Evolutionary conservation across 495 filamentous ascomycete species (phyloP), one percentile per base, ranked within the genome.

Genomic region (Penicillium egyptiacum): DNA sequence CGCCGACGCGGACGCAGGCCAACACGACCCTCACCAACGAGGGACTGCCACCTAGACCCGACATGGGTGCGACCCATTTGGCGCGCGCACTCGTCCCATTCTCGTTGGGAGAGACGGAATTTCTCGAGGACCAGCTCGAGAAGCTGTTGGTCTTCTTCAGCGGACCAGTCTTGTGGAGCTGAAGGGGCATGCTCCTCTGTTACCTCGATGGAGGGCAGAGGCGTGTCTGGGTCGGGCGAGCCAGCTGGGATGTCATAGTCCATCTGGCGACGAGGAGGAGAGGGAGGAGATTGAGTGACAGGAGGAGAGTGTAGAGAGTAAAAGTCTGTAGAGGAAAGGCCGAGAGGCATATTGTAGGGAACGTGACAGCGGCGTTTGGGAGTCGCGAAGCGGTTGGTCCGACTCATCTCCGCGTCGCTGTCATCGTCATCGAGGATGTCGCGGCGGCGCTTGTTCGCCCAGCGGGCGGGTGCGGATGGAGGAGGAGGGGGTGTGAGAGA

Each of bases 81-180:
- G 43, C 81, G 76, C 53, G 88, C 88, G 72, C 88, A 92, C 55
- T 91, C 88, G 45, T 90, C 86, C 89, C 88, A 91, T 55, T 92
- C 87, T 51, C 77, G 81, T 68, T 85, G 86, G 41, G 82, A 83
- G 23, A 92, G 82, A 58, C 83, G 83, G 48, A 91, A 80, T 65
- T 90, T 92, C 64, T 88, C 84, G 3, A 92, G 76, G 31, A 92
- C 88, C 26, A 90, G 73, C 64, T 89, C 83, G 23, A 92, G 82
- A 5, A 93, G 76, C 22, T 84, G 79, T 50, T 86, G 75, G 68
- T 92, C 88, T 60, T 91, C 86, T 47, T 86, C 83, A 5, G 79
- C 74, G 39, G 83, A 81, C 88, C 88, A 91, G 14, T 83, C 74
- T 19, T 50, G 30, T 8, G 53, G 11, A 28, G 59, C 39, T 3